These are phyloP conservation scores for Leccinum variicolor DNA, from an alignment of 768 basidiomycete species.

Conservation along the genomic window DNA sequence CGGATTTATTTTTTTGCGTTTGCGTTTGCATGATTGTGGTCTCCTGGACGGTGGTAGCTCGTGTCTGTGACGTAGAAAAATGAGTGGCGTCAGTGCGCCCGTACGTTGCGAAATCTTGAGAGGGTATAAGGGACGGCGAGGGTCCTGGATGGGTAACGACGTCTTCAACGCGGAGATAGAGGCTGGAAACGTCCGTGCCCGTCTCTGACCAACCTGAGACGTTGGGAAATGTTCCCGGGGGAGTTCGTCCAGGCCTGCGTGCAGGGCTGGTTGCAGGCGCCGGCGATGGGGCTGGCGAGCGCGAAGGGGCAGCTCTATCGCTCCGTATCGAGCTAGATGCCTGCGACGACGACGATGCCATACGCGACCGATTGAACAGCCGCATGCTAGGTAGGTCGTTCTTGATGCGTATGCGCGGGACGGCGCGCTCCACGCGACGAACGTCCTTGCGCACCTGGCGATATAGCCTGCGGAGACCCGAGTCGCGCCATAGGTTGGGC, in stretches of 20 bases:
- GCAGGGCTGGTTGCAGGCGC: slow-evolving; percentile 12
- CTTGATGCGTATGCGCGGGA: slow-evolving; percentile 31
- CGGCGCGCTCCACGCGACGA: slow-evolving; percentile 28
- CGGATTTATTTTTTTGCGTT: slow-evolving; percentile 8
- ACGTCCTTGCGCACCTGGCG: slow-evolving; percentile 35
- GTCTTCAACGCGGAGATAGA: slow-evolving; percentile 8
- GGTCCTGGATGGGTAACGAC: slow-evolving; percentile 15
- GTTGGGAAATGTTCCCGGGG: slow-evolving; percentile 28
- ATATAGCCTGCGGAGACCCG: slow-evolving; percentile 36
- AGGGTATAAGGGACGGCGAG: slow-evolving; percentile 29
- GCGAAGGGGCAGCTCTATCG: slow-evolving; percentile 28
- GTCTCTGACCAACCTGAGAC: slow-evolving; percentile 32
- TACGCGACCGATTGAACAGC: slow-evolving; percentile 20
- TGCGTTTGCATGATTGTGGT: slow-evolving; percentile 7
- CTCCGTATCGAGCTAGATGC: slow-evolving; percentile 27
- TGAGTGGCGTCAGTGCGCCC: slow-evolving; percentile 13
- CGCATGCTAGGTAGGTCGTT: slow-evolving; percentile 30
- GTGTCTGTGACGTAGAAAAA: slow-evolving; percentile 4
- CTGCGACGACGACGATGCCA: slow-evolving; percentile 15
- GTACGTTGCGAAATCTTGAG: slow-evolving; percentile 13
- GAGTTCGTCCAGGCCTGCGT: slow-evolving; percentile 25
- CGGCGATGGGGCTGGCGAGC: slow-evolving; percentile 18
- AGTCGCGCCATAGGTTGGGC: slow-evolving; percentile 45
- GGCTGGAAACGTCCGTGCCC: slow-evolving; percentile 21
- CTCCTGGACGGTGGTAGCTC: slow-evolving; percentile 1